Conservation (phyloP, 2,329 filamentous ascomycete genomes). For the Colletotrichum melonis region DNA sequence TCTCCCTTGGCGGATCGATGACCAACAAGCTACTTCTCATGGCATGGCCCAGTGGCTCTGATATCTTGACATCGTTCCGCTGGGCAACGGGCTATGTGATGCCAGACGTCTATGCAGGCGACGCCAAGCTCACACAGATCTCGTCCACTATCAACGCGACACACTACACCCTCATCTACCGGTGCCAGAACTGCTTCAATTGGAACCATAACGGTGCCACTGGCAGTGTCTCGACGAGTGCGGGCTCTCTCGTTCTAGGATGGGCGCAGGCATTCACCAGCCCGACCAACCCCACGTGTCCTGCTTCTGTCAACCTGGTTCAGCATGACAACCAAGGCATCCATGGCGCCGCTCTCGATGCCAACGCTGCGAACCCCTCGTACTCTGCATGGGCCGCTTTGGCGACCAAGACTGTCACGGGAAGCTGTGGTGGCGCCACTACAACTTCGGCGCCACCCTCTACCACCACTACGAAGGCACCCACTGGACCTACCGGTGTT, state of each 20-base stretch:
- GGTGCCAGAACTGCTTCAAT: conserved; percentile 67
- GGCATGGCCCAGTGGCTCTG: conserved; percentile 64
- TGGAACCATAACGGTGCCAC: conserved; percentile 62
- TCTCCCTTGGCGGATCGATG: conserved; percentile 69
- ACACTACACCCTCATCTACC: conserved; percentile 72
- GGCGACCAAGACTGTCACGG: conserved; percentile 53
- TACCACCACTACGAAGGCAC: conserved; percentile 33
- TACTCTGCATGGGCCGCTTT: conserved; percentile 57
- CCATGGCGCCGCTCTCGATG: conserved; percentile 58
- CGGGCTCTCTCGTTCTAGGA: conserved; percentile 60
- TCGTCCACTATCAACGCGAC: conserved; percentile 67
- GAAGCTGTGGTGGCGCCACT: conserved; percentile 46
- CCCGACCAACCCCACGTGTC: conserved; percentile 54
- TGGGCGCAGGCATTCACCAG: conserved; percentile 64
- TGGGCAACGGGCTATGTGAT: conserved; percentile 68
- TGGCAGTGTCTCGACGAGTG: conserved; percentile 56
- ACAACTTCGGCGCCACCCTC: conserved; percentile 40
- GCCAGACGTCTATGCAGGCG: conserved; percentile 69
- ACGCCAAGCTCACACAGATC: conserved; percentile 71
- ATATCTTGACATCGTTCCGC: conserved; percentile 68
- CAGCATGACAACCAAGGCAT: conserved; percentile 66
- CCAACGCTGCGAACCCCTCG: conserved; percentile 49
- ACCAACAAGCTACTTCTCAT: conserved; percentile 67
- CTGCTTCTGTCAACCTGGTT: conserved; percentile 56
- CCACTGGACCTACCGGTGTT: conserved; percentile 44